Evolutionary conservation across 306 rosid species (phyloP).

Genomic region (Cicer arietinum): DNA sequence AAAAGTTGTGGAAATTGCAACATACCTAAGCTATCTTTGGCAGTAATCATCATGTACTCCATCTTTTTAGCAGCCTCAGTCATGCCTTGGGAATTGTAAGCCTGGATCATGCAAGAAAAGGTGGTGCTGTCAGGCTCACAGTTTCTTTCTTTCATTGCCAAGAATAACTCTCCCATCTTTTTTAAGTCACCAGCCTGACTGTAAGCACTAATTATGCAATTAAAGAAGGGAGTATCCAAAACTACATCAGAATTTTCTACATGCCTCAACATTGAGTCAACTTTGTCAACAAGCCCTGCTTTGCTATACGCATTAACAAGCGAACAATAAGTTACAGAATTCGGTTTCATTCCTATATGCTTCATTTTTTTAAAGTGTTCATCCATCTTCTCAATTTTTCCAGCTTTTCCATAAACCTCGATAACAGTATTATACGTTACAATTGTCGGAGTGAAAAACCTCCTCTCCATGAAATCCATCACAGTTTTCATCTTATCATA

Average conservation of each 20-base stretch:
- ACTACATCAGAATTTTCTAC: slow-evolving; percentile 77
- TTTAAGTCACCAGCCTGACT: slow-evolving; percentile 69
- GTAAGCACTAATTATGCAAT: slow-evolving; percentile 77
- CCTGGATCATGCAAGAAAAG: slow-evolving; percentile 72
- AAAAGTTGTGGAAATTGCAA: slow-evolving; percentile 34
- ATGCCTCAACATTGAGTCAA: slow-evolving; percentile 80
- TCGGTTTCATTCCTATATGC: slow-evolving; percentile 86
- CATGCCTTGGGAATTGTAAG: slow-evolving; percentile 73
- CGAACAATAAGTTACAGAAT: slow-evolving; percentile 79
- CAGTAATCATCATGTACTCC: slow-evolving; percentile 57
- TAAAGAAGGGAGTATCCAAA: slow-evolving; percentile 81
- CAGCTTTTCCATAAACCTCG: slow-evolving; percentile 82
- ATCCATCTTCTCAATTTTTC: slow-evolving; percentile 74
- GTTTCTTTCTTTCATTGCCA: slow-evolving; percentile 69
- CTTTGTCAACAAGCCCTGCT: slow-evolving; percentile 60
- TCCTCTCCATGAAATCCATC: slow-evolving; percentile 72
- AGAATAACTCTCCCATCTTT: slow-evolving; percentile 68
- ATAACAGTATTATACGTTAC: slow-evolving; percentile 83
- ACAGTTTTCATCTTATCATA: slow-evolving; percentile 72
- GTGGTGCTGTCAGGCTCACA: slow-evolving; percentile 76
- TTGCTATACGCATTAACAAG: slow-evolving; percentile 79
- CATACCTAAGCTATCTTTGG: slow-evolving; percentile 52
- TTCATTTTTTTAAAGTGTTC: slow-evolving; percentile 70
- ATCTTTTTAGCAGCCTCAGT: slow-evolving; percentile 67
- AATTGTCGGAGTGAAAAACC: slow-evolving; percentile 71